These are phyloP conservation scores for Somion occarium DNA, from an alignment of 1,284 basidiomycete species.

Conservation along the genomic window DNA sequence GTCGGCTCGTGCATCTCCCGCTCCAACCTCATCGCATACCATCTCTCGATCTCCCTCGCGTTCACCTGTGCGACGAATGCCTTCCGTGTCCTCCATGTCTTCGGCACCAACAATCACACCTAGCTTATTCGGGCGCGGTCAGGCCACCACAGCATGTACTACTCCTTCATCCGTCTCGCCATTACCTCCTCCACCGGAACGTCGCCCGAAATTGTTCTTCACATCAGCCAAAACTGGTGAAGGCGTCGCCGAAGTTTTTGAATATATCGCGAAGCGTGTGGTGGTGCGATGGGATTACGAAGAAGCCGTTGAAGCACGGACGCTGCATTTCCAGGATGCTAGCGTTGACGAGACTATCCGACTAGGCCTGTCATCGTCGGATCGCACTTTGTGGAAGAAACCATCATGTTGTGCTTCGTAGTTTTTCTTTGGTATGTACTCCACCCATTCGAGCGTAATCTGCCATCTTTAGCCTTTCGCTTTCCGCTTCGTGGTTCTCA, in stretches of 20 bases:
- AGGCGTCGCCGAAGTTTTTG: constrained; percentile 65
- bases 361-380: constrained; percentile 9
- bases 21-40: constrained; percentile 27
- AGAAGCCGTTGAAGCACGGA: constrained; percentile 37
- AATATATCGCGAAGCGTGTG: constrained; percentile 60
- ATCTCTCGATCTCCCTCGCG: constrained; percentile 17
- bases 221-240: constrained; percentile 72
- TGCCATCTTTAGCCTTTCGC: too few relatives aligned
- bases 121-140: constrained; percentile 45
- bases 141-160: constrained; percentile 20
- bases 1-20: constrained; percentile 57
- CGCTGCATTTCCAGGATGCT: constrained; percentile 23
- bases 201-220: constrained; percentile 61
- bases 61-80: constrained; percentile 28
- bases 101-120: constrained; percentile 60
- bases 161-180: constrained; percentile 17
- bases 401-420: constrained; percentile 20
- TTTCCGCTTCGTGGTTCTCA: too few relatives aligned
- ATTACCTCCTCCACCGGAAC: constrained; percentile 34
- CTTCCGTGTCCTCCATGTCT: constrained; percentile 42
- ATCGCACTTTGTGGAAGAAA: neutral
- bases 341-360: constrained; percentile 17
- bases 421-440: neutral
- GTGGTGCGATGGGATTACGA: constrained; percentile 59
- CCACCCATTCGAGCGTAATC: too few relatives aligned